Conservation (phyloP, 164 flowering plant genomes). For the Akebia trifoliata region DNA sequence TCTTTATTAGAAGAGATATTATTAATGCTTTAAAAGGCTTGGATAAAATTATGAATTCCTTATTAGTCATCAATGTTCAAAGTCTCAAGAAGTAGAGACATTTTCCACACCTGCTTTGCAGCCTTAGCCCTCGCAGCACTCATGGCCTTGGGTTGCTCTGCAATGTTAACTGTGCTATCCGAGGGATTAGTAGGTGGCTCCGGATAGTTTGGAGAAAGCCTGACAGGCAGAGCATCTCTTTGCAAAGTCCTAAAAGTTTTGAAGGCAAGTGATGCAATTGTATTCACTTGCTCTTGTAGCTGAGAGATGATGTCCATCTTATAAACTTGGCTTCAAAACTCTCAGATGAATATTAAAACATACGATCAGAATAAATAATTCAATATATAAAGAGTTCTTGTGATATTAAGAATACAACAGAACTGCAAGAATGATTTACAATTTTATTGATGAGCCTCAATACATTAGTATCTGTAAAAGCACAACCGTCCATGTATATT, state of each 20-base stretch:
- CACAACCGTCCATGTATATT: too few species aligned
- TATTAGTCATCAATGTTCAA: too few species aligned
- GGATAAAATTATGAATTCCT: too few species aligned
- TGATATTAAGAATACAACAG: too few species aligned
- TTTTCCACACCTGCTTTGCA: slow-evolving; percentile 69
- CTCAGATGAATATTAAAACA: slow-evolving; percentile 6
- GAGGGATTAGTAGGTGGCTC: slow-evolving; percentile 56
- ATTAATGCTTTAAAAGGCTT: too few species aligned
- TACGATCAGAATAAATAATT: neutral
- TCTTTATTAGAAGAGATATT: too few species aligned
- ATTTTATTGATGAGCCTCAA: too few species aligned
- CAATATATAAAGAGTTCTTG: too few species aligned
- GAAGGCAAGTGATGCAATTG: slow-evolving; percentile 61
- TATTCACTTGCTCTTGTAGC: slow-evolving; percentile 73
- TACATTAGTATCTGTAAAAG: too few species aligned
- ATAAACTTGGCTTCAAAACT: neutral
- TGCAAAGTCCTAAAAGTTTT: slow-evolving; percentile 77
- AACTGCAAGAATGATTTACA: too few species aligned
- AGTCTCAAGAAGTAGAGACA: neutral
- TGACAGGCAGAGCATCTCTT: slow-evolving; percentile 85
- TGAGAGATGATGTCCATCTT: slow-evolving; percentile 88
- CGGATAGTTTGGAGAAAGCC: slow-evolving; percentile 74
- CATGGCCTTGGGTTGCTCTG: slow-evolving; percentile 73
- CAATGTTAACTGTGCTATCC: slow-evolving; percentile 35
- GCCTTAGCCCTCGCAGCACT: slow-evolving; percentile 78